Evolutionary conservation across 257 asterid species (phyloP), one percentile per base, ranked within the genome.

Genomic region (Solanum peruvianum): DNA sequence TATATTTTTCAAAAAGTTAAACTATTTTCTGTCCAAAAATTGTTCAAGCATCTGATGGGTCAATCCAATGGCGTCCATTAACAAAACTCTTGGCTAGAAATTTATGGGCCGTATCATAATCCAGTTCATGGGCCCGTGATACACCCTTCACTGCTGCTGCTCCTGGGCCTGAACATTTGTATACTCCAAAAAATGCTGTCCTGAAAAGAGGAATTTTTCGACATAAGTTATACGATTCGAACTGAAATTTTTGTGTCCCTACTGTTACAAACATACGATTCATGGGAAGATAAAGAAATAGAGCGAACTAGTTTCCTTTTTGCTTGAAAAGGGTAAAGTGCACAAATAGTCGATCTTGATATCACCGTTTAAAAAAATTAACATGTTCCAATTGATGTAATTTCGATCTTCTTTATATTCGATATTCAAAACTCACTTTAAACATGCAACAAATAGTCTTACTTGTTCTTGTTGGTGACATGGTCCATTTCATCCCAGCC

Each of bases 401-500:
- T 1, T 12, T 69, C 42, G 31, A 7, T 69, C 31, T 16, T 29
- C 2, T 1, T 69, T 21, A 27, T 67, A 27, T 67, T 27, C 4
- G 11, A 67, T 27, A 67, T 27, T 67, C 11, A 67, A 67, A 8
- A 67, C 18, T 27, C 25, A 70, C 37, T 31, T 15, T 11, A 31
- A 31, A 31, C 11, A 7, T 15, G 13, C 7, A 70, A 31, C 12
- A 20, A 21, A 21, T 21, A 25, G 70, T 25, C 90, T 82, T 88
- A 96, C 98, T 93, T 94, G 92, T 90, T 96, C 90, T 95, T 96
- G 93, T 92, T 94, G 94, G 92, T 95, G 83, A 84, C 88, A 76
- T 94, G 98, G 90, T 92, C 97, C 98, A 98, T 94, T n/a, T 95
- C 97, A 88, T 96, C 99, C 99, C 99, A 95, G 1, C 99, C 99